These are phyloP conservation scores for Penicillium sclerotiorum DNA, from an alignment of 2,329 filamentous ascomycete genomes.

Conservation along the genomic window DNA sequence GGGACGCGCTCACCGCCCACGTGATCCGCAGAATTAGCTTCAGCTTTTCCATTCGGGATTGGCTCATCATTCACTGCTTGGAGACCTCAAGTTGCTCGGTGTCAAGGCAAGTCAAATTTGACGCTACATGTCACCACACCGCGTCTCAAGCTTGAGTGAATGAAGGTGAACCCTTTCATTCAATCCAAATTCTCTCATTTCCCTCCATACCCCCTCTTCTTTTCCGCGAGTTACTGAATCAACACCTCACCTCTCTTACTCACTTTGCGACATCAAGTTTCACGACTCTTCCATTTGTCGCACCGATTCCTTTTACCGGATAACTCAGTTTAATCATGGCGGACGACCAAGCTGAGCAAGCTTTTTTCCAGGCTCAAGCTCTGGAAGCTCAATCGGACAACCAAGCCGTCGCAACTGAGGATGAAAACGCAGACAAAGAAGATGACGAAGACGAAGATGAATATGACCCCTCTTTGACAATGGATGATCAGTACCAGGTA, in stretches of 20 bases:
- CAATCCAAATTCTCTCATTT: background rate
- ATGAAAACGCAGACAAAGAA: conserved; percentile 50
- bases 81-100: background rate
- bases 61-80: conserved; percentile 1
- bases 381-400: conserved; percentile 43
- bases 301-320: no score
- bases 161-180: background rate
- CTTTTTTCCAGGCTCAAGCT: conserved; percentile 55
- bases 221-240: no score
- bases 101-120: no score
- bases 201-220: background rate
- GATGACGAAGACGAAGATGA: conserved; percentile 60
- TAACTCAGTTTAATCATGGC: conserved; percentile 45
- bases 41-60: conserved; percentile 23
- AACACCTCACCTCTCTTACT: background rate
- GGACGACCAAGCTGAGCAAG: conserved; percentile 56
- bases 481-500: conserved; percentile 44
- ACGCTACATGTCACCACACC: background rate
- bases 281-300: background rate
- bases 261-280: background rate
- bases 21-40: conserved; percentile 22
- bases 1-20: conserved; percentile 38
- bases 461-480: conserved; percentile 55
- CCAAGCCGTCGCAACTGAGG: conserved; percentile 52
- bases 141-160: background rate